A percentile compares a stretch with the other conserved stretches of the same genome.
These are phyloP conservation scores for Escallonia herrerae DNA, from an alignment of 129 eudicot genomes.

Conservation along the genomic window DNA sequence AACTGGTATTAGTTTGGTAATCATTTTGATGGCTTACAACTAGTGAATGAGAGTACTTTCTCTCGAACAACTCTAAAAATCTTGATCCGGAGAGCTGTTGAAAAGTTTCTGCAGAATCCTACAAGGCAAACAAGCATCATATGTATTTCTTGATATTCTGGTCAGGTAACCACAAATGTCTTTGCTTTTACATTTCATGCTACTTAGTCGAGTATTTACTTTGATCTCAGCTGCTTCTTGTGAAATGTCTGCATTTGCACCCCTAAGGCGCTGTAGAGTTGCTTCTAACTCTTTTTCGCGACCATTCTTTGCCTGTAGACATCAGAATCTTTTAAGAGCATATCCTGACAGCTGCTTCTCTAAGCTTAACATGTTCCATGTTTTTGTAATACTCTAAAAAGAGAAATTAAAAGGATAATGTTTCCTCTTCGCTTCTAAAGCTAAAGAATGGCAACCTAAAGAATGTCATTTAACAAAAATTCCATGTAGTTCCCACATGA, in stretches of 20 bases:
- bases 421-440: too few relatives aligned
- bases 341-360: too few relatives aligned
- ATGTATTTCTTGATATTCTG: background rate
- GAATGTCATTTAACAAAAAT: too few relatives aligned
- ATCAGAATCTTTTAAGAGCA: too few relatives aligned
- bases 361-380: too few relatives aligned
- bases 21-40: conserved; percentile 9
- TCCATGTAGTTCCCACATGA: too few relatives aligned
- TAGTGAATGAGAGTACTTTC: conserved; percentile 24
- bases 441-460: too few relatives aligned
- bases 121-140: background rate
- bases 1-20: too few relatives aligned
- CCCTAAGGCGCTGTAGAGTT: conserved; percentile 23
- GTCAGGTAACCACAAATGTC: too few relatives aligned
- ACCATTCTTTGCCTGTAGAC: conserved; percentile 21
- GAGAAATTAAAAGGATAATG: too few relatives aligned
- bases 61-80: conserved; percentile 20
- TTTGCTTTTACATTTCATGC: too few relatives aligned
- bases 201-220: conserved; percentile 9
- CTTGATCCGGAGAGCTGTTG: conserved; percentile 17
- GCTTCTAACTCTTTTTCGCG: conserved; percentile 16
- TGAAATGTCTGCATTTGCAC: conserved; percentile 15
- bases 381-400: too few relatives aligned
- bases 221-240: conserved; percentile 27
- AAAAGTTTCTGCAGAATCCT: conserved; percentile 23